phyloP scores from a whole-genome alignment of 345 rosid species.

The Trapa incisa region DNA sequence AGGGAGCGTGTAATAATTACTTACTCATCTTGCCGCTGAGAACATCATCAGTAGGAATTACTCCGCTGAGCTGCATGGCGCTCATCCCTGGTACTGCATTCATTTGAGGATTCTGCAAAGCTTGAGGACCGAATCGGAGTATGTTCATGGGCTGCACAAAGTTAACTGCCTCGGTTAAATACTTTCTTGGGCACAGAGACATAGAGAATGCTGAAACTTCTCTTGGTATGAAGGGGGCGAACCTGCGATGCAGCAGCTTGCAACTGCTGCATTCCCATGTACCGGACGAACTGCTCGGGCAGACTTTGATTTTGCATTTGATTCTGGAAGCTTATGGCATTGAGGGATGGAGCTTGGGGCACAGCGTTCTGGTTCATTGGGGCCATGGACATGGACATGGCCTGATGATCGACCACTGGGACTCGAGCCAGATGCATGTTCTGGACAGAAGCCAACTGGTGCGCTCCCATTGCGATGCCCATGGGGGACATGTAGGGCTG shows the following conservation, averaged over 20 bases:
- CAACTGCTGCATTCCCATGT: slow-evolving; percentile 37
- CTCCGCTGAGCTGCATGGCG: slow-evolving; percentile 11
- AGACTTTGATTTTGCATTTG: slow-evolving; percentile 28
- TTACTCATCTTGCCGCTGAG: slow-evolving; percentile 19
- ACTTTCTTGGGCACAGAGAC: not conserved
- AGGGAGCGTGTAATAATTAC: not conserved
- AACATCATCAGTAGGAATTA: slow-evolving; percentile 20
- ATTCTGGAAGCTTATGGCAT: slow-evolving; percentile 26
- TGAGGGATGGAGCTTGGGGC: slow-evolving; percentile 29
- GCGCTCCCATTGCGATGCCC: slow-evolving; percentile 37
- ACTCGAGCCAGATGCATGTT: slow-evolving; percentile 29
- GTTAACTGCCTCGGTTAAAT: not conserved
- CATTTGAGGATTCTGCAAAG: slow-evolving; percentile 22
- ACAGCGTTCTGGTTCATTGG: slow-evolving; percentile 26
- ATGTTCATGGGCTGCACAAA: slow-evolving; percentile 37
- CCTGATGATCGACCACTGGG: slow-evolving; percentile 31
- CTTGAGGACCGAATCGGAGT: slow-evolving; percentile 31
- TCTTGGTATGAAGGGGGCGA: not conserved
- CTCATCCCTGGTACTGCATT: slow-evolving; percentile 15
- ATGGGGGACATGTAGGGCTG: slow-evolving; percentile 48
- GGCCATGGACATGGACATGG: slow-evolving; percentile 27
- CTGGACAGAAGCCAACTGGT: slow-evolving; percentile 21
- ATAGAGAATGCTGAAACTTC: not conserved
- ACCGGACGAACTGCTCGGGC: slow-evolving; percentile 33
- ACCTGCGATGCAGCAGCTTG: slow-evolving; percentile 34